phyloP scores from a whole-genome alignment of 2,329 filamentous ascomycete genomes.

The Pseudocercospora pini-densiflorae region DNA sequence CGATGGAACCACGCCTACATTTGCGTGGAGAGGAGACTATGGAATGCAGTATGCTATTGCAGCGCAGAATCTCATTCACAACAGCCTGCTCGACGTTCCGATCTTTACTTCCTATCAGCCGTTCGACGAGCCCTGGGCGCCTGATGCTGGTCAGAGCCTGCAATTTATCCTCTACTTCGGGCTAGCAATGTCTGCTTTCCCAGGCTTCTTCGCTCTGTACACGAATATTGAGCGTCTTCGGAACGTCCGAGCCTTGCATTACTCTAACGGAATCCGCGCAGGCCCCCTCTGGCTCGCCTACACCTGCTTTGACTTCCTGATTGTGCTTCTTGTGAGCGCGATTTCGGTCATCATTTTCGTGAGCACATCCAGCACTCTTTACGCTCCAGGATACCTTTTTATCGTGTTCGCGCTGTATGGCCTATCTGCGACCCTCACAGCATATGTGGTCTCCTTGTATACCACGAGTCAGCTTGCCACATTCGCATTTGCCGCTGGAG shows the following conservation, averaged over 20 bases:
- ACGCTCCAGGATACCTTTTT: slow-evolving; percentile 79
- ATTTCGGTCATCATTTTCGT: slow-evolving; percentile 72
- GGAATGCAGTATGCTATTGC: slow-evolving; percentile 71
- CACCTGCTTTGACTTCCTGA: slow-evolving; percentile 75
- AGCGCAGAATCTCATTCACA: slow-evolving; percentile 87
- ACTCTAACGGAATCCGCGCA: slow-evolving; percentile 86
- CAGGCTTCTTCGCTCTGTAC: slow-evolving; percentile 87
- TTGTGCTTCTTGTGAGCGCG: slow-evolving; percentile 70
- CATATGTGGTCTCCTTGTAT: slow-evolving; percentile 82
- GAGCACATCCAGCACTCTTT: slow-evolving; percentile 67
- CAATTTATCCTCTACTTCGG: slow-evolving; percentile 83
- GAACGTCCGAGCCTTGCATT: slow-evolving; percentile 83
- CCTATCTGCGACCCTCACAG: slow-evolving; percentile 73
- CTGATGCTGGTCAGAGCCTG: slow-evolving; percentile 71
- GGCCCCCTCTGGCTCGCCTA: slow-evolving; percentile 87
- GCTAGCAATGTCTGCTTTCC: slow-evolving; percentile 76
- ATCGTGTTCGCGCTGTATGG: slow-evolving; percentile 81
- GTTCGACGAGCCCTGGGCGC: slow-evolving; percentile 76
- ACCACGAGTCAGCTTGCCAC: slow-evolving; percentile 78
- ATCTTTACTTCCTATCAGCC: slow-evolving; percentile 74
- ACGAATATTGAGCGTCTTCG: slow-evolving; percentile 80
- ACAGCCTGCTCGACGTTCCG: slow-evolving; percentile 69
- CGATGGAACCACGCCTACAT: slow-evolving; percentile 66
- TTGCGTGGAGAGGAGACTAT: slow-evolving; percentile 72
- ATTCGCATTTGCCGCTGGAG: slow-evolving; percentile 80